Conservation (phyloP, 441 rosid species). For the Geranium incanum region DNA sequence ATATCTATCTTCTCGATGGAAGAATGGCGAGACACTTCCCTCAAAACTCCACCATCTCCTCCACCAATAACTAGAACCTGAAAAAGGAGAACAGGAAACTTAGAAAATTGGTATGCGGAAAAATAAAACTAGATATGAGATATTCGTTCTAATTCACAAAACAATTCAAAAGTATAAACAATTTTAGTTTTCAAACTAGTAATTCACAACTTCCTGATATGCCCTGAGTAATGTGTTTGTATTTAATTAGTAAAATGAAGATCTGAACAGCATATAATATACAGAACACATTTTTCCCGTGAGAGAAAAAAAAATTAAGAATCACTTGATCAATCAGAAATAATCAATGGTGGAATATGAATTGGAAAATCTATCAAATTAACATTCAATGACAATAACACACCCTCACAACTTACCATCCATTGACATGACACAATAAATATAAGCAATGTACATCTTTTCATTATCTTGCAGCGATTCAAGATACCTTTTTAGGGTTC, state of each 20-base stretch:
- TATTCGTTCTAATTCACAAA: background rate
- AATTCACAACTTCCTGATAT: too few relatives aligned
- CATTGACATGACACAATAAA: background rate
- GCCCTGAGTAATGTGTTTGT: background rate
- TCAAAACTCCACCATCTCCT: slow-evolving; percentile 88
- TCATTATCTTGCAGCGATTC: background rate
- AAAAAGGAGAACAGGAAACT: slow-evolving; percentile 2
- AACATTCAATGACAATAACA: background rate
- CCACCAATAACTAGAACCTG: slow-evolving; percentile 97
- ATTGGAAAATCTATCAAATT: too few relatives aligned
- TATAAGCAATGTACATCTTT: background rate
- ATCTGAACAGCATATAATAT: background rate
- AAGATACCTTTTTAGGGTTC: slow-evolving; percentile 67
- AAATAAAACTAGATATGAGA: background rate
- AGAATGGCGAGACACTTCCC: slow-evolving; percentile 79
- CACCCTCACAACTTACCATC: background rate
- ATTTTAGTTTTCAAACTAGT: too few relatives aligned
- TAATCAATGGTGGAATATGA: background rate
- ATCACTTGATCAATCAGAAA: background rate
- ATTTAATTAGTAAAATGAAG: too few relatives aligned
- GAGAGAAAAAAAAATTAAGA: background rate
- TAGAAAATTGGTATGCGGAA: background rate
- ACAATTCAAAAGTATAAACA: background rate
- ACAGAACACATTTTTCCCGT: too few relatives aligned
- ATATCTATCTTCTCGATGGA: slow-evolving; percentile 78